phyloP scores from a whole-genome alignment of 306 rosid genomes.

The Fagus crenata region DNA sequence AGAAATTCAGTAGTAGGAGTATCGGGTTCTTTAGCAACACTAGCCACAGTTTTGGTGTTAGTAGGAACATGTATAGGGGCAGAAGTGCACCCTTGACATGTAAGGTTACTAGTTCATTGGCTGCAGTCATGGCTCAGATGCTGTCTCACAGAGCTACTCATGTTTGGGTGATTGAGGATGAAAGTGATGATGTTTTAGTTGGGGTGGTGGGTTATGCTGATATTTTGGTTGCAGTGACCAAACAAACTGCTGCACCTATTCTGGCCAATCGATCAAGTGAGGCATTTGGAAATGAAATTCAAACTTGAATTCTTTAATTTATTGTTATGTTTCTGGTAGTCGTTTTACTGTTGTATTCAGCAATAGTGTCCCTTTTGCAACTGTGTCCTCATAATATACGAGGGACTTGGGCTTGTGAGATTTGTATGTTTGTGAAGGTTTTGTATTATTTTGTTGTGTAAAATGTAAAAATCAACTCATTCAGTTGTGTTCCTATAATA shows the following conservation, averaged over 20 bases:
- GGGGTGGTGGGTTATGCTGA: slow-evolving; percentile 90
- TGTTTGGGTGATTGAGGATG: slow-evolving; percentile 87
- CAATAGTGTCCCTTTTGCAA: slow-evolving; percentile 13
- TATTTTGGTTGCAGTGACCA: slow-evolving; percentile 82
- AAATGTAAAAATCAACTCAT: slow-evolving; percentile 9
- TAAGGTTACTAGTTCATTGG: slow-evolving; percentile 84
- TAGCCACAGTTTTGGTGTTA: slow-evolving; percentile 53
- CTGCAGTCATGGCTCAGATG: slow-evolving; percentile 99
- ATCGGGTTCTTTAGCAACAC: slow-evolving; percentile 62
- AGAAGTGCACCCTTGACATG: slow-evolving; percentile 91
- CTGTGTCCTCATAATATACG: slow-evolving; percentile 7
- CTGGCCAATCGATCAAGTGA: slow-evolving; percentile 52
- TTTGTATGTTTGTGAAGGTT: slow-evolving; percentile 18
- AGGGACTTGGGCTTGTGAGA: slow-evolving; percentile 12
- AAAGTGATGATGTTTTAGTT: slow-evolving; percentile 67
- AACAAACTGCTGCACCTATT: slow-evolving; percentile 44
- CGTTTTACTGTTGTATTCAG: neutral
- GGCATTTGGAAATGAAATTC: slow-evolving; percentile 52
- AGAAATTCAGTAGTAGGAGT: slow-evolving; percentile 81
- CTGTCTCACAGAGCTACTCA: slow-evolving; percentile 92
- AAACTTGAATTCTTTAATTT: slow-evolving; percentile 29
- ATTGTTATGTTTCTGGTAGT: neutral
- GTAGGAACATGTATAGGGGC: slow-evolving; percentile 88
- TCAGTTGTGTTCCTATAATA: neutral
- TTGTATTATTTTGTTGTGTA: neutral